Evolutionary conservation across 306 rosid species (phyloP).

Genomic region (Vicia faba): DNA sequence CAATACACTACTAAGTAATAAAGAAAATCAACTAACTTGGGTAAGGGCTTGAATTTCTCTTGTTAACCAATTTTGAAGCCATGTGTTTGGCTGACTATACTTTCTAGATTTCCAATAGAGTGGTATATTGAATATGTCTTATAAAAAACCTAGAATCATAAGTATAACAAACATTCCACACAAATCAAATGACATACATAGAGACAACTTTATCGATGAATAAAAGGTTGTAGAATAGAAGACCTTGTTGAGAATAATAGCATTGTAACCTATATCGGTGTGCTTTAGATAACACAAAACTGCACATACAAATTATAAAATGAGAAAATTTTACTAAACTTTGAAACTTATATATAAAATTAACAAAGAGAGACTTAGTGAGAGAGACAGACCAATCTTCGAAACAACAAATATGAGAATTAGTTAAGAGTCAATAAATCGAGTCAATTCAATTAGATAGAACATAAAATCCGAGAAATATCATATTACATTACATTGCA

Average conservation of each 20-base stretch:
- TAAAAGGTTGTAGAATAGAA: slow-evolving; percentile 2
- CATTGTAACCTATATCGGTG: slow-evolving; percentile 86
- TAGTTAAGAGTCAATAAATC: no score
- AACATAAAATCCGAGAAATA: no score
- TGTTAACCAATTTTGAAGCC: slow-evolving; percentile 82
- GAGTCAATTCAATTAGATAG: no score
- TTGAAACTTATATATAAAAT: no score
- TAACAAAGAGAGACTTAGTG: no score
- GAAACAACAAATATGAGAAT: no score
- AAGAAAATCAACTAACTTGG: slow-evolving; percentile 57
- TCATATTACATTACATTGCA: no score
- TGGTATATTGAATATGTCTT: slow-evolving; percentile 59
- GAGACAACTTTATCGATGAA: slow-evolving; percentile 2
- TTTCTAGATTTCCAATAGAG: slow-evolving; percentile 65
- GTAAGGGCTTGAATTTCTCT: slow-evolving; percentile 85
- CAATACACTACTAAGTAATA: neutral
- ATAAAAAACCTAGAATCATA: slow-evolving; percentile 49
- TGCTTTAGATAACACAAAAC: slow-evolving; percentile 68
- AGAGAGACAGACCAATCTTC: no score
- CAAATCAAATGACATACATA: slow-evolving; percentile 3
- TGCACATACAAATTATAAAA: slow-evolving; percentile 43
- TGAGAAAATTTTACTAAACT: no score
- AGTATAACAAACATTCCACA: slow-evolving; percentile 21
- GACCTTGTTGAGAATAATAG: slow-evolving; percentile 89
- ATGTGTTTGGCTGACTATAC: slow-evolving; percentile 64